phyloP scores from a whole-genome alignment of 108 stramenopile genomes.

The Cyclostephanos tholiformis region DNA sequence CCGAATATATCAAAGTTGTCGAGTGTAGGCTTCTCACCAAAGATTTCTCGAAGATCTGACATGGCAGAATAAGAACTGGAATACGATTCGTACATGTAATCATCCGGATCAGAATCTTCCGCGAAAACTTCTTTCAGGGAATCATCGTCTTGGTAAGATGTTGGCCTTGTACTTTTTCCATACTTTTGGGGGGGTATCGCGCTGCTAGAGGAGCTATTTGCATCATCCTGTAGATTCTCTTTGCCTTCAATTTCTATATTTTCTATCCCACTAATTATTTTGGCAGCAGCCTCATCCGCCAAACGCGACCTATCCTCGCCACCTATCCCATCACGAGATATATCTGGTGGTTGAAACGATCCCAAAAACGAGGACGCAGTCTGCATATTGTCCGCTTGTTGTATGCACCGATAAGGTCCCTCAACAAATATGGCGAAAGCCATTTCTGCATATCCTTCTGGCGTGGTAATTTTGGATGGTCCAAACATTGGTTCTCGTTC shows the following conservation, averaged over 20 bases:
- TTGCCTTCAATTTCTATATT: slow-evolving; percentile 27
- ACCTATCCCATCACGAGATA: not conserved
- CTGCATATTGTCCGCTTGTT: slow-evolving; percentile 39
- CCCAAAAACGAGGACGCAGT: slow-evolving; percentile 35
- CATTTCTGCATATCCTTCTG: slow-evolving; percentile 49
- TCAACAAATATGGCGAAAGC: slow-evolving; percentile 46
- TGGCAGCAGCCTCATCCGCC: slow-evolving; percentile 35
- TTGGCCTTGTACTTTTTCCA: not conserved
- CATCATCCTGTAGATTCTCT: slow-evolving; percentile 12
- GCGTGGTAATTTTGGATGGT: slow-evolving; percentile 28
- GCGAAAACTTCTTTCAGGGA: slow-evolving; percentile 57
- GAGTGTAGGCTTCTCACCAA: not conserved
- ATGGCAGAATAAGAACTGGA: slow-evolving; percentile 8
- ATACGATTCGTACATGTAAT: slow-evolving; percentile 42
- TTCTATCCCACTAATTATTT: slow-evolving; percentile 34
- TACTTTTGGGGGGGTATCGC: slow-evolving; percentile 17
- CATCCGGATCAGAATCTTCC: slow-evolving; percentile 58
- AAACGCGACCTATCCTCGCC: slow-evolving; percentile 22
- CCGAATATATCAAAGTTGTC: slow-evolving; percentile 5
- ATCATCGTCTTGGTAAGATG: slow-evolving; percentile 21
- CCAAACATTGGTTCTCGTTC: slow-evolving; percentile 30
- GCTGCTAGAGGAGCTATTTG: slow-evolving; percentile 35
- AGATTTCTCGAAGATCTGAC: not conserved
- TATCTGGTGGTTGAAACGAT: slow-evolving; percentile 39
- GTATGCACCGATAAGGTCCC: slow-evolving; percentile 50